These are phyloP conservation scores for Candida orba DNA, from an alignment of 805 yeast species.

Conservation along the genomic window DNA sequence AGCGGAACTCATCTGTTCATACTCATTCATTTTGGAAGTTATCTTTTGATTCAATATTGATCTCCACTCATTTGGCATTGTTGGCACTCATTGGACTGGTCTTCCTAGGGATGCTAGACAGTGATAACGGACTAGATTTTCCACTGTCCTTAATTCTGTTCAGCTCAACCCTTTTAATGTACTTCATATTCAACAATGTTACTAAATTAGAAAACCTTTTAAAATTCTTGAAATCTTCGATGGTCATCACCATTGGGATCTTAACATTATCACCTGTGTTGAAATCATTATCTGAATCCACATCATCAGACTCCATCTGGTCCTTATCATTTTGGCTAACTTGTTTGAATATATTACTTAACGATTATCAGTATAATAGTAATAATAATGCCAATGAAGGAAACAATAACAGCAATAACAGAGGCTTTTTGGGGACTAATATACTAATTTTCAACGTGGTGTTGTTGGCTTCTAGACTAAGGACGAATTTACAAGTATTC, in stretches of 20 bases:
- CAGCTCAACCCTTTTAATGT: slow-evolving; percentile 3
- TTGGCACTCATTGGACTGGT: slow-evolving; percentile 57
- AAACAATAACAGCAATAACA: slow-evolving; percentile 8
- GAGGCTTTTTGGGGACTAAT: slow-evolving; percentile 63
- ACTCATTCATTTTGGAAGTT: slow-evolving; percentile 56
- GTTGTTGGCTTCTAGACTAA: slow-evolving; percentile 81
- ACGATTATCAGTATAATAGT: slow-evolving; percentile 56
- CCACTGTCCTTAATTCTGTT: slow-evolving; percentile 28
- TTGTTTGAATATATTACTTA: slow-evolving; percentile 55
- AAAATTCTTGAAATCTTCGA: slow-evolving; percentile 49
- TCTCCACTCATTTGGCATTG: slow-evolving; percentile 58
- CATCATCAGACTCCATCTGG: slow-evolving; percentile 94
- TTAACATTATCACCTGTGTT: slow-evolving; percentile 84
- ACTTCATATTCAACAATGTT: background rate
- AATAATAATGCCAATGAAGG: slow-evolving; percentile 5
- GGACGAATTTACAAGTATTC: slow-evolving; percentile 69
- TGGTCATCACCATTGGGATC: slow-evolving; percentile 61
- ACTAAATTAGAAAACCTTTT: background rate
- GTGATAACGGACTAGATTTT: slow-evolving; percentile 41
- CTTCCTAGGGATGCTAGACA: slow-evolving; percentile 54
- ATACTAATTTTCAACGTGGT: slow-evolving; percentile 79
- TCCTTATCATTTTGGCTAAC: slow-evolving; percentile 78
- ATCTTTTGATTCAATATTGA: slow-evolving; percentile 62
- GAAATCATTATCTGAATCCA: slow-evolving; percentile 78
- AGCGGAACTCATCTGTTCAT: slow-evolving; percentile 68